A percentile compares a stretch with the other conserved stretches of the same genome.
phyloP scores from a whole-genome alignment of 2,329 filamentous ascomycete genomes.

The Emericellopsis cladophorae region DNA sequence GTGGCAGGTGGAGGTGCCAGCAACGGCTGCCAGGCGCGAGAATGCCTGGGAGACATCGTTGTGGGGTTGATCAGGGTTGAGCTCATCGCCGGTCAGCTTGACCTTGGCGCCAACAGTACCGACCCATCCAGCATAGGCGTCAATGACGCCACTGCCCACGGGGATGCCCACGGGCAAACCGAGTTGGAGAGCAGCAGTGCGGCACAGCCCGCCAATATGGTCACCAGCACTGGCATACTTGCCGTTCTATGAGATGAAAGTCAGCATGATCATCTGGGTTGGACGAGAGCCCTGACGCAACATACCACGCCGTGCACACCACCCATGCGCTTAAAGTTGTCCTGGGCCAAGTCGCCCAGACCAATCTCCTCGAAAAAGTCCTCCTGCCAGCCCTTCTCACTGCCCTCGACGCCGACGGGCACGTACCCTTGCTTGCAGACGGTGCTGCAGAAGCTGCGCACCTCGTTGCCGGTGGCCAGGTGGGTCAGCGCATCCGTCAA shows the following conservation, averaged over 20 bases:
- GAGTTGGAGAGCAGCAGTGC: conserved; percentile 71
- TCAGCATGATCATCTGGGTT: not conserved
- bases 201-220: conserved; percentile 71
- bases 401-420: conserved; percentile 92
- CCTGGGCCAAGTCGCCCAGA: conserved; percentile 68
- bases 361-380: conserved; percentile 85
- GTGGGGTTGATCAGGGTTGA: conserved; percentile 54
- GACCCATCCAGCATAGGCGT: conserved; percentile 97
- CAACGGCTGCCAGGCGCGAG: conserved; percentile 82
- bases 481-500: conserved; percentile 87
- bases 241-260: conserved; percentile 54
- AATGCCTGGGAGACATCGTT: conserved; percentile 92
- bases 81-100: conserved; percentile 51
- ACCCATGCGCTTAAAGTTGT: conserved; percentile 87
- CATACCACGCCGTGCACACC: conserved; percentile 91
- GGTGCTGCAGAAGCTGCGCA: conserved; percentile 85
- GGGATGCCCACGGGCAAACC: conserved; percentile 80
- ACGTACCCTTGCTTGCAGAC: conserved; percentile 97
- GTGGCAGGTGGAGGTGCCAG: conserved; percentile 94
- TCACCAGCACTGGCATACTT: conserved; percentile 87
- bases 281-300: conserved; percentile 17
- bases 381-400: conserved; percentile 95
- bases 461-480: conserved; percentile 84
- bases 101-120: conserved; percentile 97
- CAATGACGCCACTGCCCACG: conserved; percentile 91